Evolutionary conservation across 805 yeast genomes (phyloP), one percentile per base, ranked within the genome.

Genomic region (Alloascoidea hylecoeti): DNA sequence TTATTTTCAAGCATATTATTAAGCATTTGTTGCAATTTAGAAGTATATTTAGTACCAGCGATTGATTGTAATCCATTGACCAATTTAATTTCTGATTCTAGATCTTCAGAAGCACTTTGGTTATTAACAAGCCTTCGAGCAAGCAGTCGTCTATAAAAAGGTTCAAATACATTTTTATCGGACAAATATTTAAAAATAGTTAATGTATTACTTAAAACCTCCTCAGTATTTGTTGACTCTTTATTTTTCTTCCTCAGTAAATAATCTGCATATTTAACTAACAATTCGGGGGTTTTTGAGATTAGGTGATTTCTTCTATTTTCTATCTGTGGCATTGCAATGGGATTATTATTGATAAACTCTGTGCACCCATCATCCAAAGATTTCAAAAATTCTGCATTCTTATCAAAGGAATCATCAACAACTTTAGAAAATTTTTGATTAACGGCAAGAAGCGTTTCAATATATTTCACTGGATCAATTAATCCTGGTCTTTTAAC

Each of bases 81-180:
- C 44, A 92, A 76, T 41, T 72, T 60, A 46, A 84, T 89, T 60
- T 92, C 99, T 35, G 72, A 70, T 44, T 75, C 71, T n/a, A n/a
- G n/a, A 45, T 80, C 89, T 41, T 83, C 94, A 27, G 85, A 78
- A 35, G 82, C 78, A 2, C 95, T 80, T 15, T 92, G 75, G 48
- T 86, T 81, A 52, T 81, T 79, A 49, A 92, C 88, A 48, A 92
- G 70, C 54, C 99, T 73, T 54, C 80, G 82, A 6, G 97, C 89
- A 48, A 92, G 68, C 52, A 80, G 65, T 44, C 96, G 74, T 57
- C 96, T 76, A 58, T 92, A 92, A 62, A 83, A 81, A 43, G 78
- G 80, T 61, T 92, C 97, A 59, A 92, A 94, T 33, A 92, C 83
- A 62, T 94, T 97, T 56, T 86, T 88, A 55, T 92, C 97, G 34